These are phyloP conservation scores for Hymenochaete sp. DNA, from an alignment of 1,284 basidiomycete genomes.

Conservation along the genomic window DNA sequence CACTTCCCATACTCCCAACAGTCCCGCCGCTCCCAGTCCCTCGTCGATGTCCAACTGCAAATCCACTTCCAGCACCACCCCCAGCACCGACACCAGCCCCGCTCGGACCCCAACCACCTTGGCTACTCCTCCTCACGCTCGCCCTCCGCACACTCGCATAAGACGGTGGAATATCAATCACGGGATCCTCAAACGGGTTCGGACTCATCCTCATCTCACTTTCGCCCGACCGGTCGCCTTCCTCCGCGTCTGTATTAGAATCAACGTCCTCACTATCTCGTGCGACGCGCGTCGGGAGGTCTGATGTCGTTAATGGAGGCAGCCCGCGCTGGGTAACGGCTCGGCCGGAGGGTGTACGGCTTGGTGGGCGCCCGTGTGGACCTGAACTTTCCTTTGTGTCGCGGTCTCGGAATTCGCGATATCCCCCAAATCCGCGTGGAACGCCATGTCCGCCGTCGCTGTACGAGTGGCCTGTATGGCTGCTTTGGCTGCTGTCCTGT, in stretches of 20 bases:
- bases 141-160: constrained; percentile 12
- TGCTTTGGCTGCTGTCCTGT: no score
- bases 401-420: no score
- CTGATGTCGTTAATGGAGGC: background rate
- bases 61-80: background rate
- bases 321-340: constrained; percentile 2
- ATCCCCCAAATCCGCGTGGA: no score
- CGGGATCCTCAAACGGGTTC: constrained; percentile 4
- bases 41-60: background rate
- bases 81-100: no score
- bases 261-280: constrained; percentile 8
- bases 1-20: background rate
- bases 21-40: background rate
- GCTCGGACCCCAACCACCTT: no score
- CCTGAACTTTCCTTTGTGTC: constrained; percentile 8
- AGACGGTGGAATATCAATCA: constrained; percentile 15
- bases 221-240: background rate
- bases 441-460: no score
- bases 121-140: background rate
- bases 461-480: no score
- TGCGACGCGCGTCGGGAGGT: constrained; percentile 5
- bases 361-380: constrained; percentile 6
- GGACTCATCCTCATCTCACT: background rate
- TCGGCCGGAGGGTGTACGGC: constrained; percentile 4
- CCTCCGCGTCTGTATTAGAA: constrained; percentile 8